Conservation (phyloP, 441 rosid species). For the Croton setiger region DNA sequence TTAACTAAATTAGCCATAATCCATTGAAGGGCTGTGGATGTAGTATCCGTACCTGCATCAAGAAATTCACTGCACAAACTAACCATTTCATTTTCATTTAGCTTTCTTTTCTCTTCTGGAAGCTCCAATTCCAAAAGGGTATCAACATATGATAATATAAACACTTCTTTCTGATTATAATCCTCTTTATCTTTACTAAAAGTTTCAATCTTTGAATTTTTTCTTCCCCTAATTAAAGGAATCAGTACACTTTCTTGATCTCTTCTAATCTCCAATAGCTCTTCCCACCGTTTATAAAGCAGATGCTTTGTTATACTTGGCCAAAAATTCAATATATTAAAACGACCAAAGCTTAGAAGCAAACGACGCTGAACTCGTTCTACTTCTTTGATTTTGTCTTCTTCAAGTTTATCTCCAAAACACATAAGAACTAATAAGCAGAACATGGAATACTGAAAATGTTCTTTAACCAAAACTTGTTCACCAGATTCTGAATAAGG, state of each 20-base stretch:
- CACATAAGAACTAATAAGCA: conserved; percentile 30
- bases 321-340: conserved; percentile 18
- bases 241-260: conserved; percentile 2
- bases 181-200: neutral
- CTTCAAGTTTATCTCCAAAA: conserved; percentile 36
- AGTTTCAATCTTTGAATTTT: conserved; percentile 7
- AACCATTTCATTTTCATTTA: conserved; percentile 13
- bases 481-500: neutral
- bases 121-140: conserved; percentile 16
- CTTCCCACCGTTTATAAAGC: conserved; percentile 10
- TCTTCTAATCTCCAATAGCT: neutral
- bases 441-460: conserved; percentile 32
- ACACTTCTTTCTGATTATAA: neutral
- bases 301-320: conserved; percentile 8
- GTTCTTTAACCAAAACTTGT: conserved; percentile 5
- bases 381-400: conserved; percentile 21
- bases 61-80: conserved; percentile 21
- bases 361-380: conserved; percentile 11
- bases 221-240: conserved; percentile 15
- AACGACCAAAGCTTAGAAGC: conserved; percentile 11
- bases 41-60: conserved; percentile 22
- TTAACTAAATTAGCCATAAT: conserved; percentile 23
- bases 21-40: conserved; percentile 25
- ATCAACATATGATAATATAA: conserved; percentile 14
- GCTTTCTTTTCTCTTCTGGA: conserved; percentile 19